A percentile compares a stretch with the other conserved stretches of the same genome.
Conservation (phyloP, 2,329 filamentous ascomycete species). For the Daldinia sp. region DNA sequence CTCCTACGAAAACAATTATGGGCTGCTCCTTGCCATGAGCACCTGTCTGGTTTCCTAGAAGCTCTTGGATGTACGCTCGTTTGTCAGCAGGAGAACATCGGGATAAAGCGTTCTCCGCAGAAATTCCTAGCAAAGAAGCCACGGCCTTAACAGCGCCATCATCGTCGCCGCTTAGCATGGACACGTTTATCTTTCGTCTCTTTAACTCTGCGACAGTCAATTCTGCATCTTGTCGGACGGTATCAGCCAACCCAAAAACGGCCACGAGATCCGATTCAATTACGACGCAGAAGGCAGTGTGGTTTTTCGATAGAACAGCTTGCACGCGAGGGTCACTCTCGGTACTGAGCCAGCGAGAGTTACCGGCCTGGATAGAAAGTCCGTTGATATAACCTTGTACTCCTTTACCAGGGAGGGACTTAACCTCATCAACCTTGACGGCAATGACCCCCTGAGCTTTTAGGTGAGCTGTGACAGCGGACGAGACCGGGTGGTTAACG, state of each 20-base stretch:
- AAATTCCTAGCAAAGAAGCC: constrained; percentile 57
- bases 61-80: constrained; percentile 57
- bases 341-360: constrained; percentile 61
- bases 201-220: constrained; percentile 54
- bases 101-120: constrained; percentile 54
- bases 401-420: constrained; percentile 60
- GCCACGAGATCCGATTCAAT: constrained; percentile 54
- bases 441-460: constrained; percentile 37
- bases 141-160: constrained; percentile 60
- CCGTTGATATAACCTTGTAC: constrained; percentile 55
- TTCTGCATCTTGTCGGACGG: constrained; percentile 58
- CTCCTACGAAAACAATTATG: constrained; percentile 76
- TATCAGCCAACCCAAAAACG: constrained; percentile 61
- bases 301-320: constrained; percentile 52
- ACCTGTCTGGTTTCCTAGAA: constrained; percentile 48
- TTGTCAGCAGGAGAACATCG: constrained; percentile 62
- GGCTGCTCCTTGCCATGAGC: constrained; percentile 31
- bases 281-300: constrained; percentile 63
- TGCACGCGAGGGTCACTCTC: constrained; percentile 51
- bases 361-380: constrained; percentile 60
- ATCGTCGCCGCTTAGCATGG: constrained; percentile 67
- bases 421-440: constrained; percentile 49
- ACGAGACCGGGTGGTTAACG: constrained; percentile 67
- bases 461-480: constrained; percentile 54
- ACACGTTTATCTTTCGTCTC: constrained; percentile 56